Evolutionary conservation across 108 stramenopile genomes (phyloP), one percentile per base, ranked within the genome.

Genomic region (Cyclotella baltica): DNA sequence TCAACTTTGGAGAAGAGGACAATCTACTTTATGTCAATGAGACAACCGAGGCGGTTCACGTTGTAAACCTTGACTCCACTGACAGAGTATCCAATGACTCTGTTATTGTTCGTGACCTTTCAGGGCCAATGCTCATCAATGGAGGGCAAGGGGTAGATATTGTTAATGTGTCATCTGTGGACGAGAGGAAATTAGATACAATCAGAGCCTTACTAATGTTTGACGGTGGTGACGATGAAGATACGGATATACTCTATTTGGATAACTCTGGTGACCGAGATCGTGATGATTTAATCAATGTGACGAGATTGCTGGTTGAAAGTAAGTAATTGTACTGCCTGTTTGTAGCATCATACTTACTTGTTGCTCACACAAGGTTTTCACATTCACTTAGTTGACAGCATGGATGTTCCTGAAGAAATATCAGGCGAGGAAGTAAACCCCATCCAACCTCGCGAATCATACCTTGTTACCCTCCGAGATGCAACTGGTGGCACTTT

Each of bases 121-220:
- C 83, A 16, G 83, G 83, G 19, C 83, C 76, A 30, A 57, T 83
- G 37, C 30, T 83, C 13, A 65, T 83, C 40, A 62, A 78, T 67
- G 83, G 83, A 33, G 71, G 63, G 16, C 8, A 43, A 2, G 83
- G 83, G 8, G 29, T 20, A 20, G 83, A 83, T 33, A 67, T 64
- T 36, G 72, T 83, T 8, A 72, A 36, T 37, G 71, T 83, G 1
- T 48, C 72, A 13, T 83, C 83, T 11, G 30, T 52, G 4, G 75
- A 73, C 37, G 62, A 76, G 28, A 53, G 40, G n/a, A 78, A 71
- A 33, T 20, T 83, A 13, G 66, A 73, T 27, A 33, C 23, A 5
- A 78, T 83, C 35, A 15, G 50, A 22, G 83, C 51, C 3, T 53
- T 83, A n/a, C 70, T 83, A 25, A 55, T 72, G 16, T 78, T 65